Evolutionary conservation across 2,329 filamentous ascomycete species (phyloP), one percentile per base, ranked within the genome.

Genomic region (Achaetomium macrosporum): DNA sequence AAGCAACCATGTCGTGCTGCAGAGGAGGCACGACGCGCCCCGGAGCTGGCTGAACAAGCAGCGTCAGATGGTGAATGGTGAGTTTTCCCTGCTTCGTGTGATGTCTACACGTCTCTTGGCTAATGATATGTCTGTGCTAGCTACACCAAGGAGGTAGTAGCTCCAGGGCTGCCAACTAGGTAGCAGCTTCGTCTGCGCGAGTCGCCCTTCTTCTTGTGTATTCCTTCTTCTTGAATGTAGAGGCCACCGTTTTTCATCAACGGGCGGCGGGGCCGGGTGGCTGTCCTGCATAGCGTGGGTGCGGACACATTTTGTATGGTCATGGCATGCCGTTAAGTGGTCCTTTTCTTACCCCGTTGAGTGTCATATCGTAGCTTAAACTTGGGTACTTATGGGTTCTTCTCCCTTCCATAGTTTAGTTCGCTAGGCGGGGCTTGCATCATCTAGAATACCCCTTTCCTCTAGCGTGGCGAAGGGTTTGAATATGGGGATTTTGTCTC

Each of bases 21-120:
- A 90, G 65, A 76, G 89, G 59, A 78, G 87, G 61, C 82, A 82
- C 61, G 87, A 92, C 62, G 79, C 80, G 61, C 86, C 88, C 13
- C 85, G 83, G 70, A 91, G 87, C 70, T 95, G 88, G 87, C 72
- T 95, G 62, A 88, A 88, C 64, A 90, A 88, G 74, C 88, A 93
- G 76, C 80, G 88, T 66, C 81, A 83, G 65, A 76, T 84, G 74
- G 81, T 86, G 60, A 84, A 84, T 68, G 76, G 76, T 81, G 50
- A 62, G 72, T 61, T 33, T 9, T 29, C 11, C 15, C 15, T 17
- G 25, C 4, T 7, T 25, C 25, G 4, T 25, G 25, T 4, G 25
- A 4, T 4, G 25, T 25, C 25, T 25, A 4, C 7, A 25, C 25
- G 25, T 7, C 25, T 25, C 25, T 25, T 25, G 25, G 25, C 25